A percentile compares a stretch with the other conserved stretches of the same genome.
Evolutionary conservation across 805 yeast genomes (phyloP).

Genomic region (Saccharomycopsis oosterbeekiorum): DNA sequence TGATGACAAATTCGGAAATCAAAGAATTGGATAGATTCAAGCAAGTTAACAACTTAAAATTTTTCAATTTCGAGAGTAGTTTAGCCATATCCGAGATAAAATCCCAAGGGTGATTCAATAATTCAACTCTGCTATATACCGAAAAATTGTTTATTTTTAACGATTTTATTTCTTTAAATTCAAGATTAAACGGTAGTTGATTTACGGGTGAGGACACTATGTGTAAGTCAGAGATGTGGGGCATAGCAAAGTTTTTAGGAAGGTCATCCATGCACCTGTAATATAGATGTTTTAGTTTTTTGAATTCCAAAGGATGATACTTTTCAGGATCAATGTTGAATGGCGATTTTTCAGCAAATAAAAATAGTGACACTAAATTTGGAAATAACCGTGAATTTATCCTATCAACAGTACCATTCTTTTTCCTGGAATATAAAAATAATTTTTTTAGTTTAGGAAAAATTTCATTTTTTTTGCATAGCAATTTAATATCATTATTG

Average conservation of each 20-base stretch:
- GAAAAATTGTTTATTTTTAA: neutral
- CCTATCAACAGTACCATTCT: neutral
- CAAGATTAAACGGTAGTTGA: neutral
- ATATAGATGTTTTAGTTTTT: neutral
- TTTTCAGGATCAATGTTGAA: neutral
- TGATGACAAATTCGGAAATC: neutral
- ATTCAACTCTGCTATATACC: neutral
- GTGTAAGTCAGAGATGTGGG: neutral
- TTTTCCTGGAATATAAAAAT: neutral
- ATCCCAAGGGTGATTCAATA: neutral
- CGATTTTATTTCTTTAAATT: neutral
- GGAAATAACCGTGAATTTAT: neutral
- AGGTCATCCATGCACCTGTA: neutral
- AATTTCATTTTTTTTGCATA: neutral
- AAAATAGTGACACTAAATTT: neutral
- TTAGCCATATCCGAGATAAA: neutral
- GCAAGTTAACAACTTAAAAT: neutral
- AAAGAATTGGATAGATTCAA: neutral
- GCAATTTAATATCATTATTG: neutral
- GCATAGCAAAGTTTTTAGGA: neutral
- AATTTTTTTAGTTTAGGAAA: neutral
- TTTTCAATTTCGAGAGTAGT: neutral
- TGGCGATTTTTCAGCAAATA: neutral
- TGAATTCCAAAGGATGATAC: neutral
- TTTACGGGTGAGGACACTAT: neutral